Conservation (phyloP, 192 early-diverging fungal genomes). For the Umbelopsis isabellina region DNA sequence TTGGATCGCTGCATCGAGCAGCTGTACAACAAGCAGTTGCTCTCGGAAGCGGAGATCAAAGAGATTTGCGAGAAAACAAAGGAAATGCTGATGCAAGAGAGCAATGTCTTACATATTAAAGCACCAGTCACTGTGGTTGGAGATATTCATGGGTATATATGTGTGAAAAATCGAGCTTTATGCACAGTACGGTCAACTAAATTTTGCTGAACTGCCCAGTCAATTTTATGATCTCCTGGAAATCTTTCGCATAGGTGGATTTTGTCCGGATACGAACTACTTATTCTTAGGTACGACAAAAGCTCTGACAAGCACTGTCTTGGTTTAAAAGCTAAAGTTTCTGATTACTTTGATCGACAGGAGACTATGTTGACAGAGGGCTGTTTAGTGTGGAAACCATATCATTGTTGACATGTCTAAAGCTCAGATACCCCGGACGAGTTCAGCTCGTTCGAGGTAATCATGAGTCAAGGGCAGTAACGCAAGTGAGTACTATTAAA, state of each 20-base stretch:
- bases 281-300: conserved; percentile 70
- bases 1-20: conserved; percentile 81
- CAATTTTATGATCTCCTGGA: conserved; percentile 90
- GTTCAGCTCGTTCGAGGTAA: conserved; percentile 92
- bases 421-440: conserved; percentile 87
- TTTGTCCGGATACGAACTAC: conserved; percentile 83
- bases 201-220: conserved; percentile 35
- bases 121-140: conserved; percentile 93
- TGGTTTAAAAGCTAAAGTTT: not conserved
- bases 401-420: conserved; percentile 82
- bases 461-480: conserved; percentile 93
- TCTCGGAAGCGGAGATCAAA: conserved; percentile 73
- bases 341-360: conserved; percentile 35
- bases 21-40: conserved; percentile 73
- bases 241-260: conserved; percentile 85
- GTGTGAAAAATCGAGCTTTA: not conserved
- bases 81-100: conserved; percentile 78
- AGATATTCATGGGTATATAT: conserved; percentile 82
- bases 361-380: conserved; percentile 90
- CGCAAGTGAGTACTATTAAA: conserved; percentile 60
- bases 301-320: not conserved
- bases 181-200: not conserved
- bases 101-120: conserved; percentile 82
- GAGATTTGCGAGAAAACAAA: conserved; percentile 84
- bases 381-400: conserved; percentile 92